Percentiles rank a stretch among this genome's conserved stretches.
phyloP scores from a whole-genome alignment of 1,139 yeast species.

The Taphrina betulina region DNA sequence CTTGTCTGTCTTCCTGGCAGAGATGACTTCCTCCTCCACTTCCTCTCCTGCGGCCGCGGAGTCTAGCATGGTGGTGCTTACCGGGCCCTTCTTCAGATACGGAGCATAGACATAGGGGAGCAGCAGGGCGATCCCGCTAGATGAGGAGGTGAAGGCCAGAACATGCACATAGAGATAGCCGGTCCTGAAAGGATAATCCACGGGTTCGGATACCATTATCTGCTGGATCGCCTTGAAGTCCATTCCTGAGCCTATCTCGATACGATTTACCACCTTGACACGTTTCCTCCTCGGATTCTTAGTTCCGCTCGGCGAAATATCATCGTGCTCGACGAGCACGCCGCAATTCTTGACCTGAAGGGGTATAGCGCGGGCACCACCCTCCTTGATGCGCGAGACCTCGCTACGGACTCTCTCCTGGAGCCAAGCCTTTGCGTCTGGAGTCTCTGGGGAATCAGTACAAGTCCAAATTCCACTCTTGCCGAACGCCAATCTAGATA shows the following conservation, averaged over 20 bases:
- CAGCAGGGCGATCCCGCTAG: constrained; percentile 25
- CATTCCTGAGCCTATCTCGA: constrained; percentile 30
- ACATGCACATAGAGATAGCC: constrained; percentile 27
- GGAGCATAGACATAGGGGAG: constrained; percentile 32
- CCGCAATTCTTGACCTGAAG: constrained; percentile 30
- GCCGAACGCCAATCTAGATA: not conserved
- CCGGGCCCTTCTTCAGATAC: not conserved
- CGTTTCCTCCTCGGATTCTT: constrained; percentile 10
- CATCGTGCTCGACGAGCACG: constrained; percentile 20
- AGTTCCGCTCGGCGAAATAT: constrained; percentile 1
- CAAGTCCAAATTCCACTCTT: not conserved
- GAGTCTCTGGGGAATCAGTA: constrained; percentile 4
- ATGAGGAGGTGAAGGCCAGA: constrained; percentile 25
- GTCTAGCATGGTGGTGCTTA: constrained; percentile 13
- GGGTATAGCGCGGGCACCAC: constrained; percentile 29
- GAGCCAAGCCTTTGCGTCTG: constrained; percentile 22
- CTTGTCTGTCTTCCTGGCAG: constrained; percentile 26
- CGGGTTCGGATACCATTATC: constrained; percentile 27
- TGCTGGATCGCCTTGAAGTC: constrained; percentile 21
- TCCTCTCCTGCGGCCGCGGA: constrained; percentile 11
- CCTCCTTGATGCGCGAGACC: constrained; percentile 15
- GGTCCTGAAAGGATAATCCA: constrained; percentile 16
- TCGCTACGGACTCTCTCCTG: constrained; percentile 7
- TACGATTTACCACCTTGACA: constrained; percentile 23
- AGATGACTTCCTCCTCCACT: constrained; percentile 18